Evolutionary conservation across 805 yeast species (phyloP), one percentile per base, ranked within the genome.

Genomic region (Ascoidea tarda): DNA sequence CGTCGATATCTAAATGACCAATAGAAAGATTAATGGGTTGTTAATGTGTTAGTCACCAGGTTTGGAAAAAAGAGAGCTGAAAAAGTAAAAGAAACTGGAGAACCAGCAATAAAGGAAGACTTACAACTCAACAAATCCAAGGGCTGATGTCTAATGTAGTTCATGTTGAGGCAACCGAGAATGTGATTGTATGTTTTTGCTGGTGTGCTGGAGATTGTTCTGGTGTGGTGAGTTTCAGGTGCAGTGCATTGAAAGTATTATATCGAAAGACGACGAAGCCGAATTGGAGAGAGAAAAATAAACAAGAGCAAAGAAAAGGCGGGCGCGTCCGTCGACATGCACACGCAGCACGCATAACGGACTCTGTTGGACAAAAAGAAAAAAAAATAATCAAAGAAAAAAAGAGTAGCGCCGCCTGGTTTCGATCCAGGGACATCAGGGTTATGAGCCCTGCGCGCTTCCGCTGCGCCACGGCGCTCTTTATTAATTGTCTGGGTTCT

Each of bases 391-490:
- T 14, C 16, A 3, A 14, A 42, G 49, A 48, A 51, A 63, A 73
- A 70, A 69, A 67, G 60, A 60, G 42, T 84, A 84, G 93, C 93
- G 88, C 84, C 84, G 87, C 87, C 78, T 72, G 87, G 91, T 85
- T 84, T 85, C 93, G 93, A 85, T 85, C 93, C 89, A 73, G 78
- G 89, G 95, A 84, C 91, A 82, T 85, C 91, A 84, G 93, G 91
- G 95, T 85, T 85, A 85, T 85, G 95, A 85, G 95, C 95, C 93
- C 91, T 83, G 91, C 91, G 90, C 93, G 93, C 91, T 85, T 84
- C 93, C 93, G 82, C 93, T 85, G 91, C 93, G 91, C 91, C 91
- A 85, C 89, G 84, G 84, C 89, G 93, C 93, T 84, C 51, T 51
- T 32, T 16, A n/a, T 21, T 3, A 2, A 3, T 21, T 21, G 28